Evolutionary conservation across 2,329 filamentous ascomycete species (phyloP).

Genomic region (Akanthomyces uredinophilus): DNA sequence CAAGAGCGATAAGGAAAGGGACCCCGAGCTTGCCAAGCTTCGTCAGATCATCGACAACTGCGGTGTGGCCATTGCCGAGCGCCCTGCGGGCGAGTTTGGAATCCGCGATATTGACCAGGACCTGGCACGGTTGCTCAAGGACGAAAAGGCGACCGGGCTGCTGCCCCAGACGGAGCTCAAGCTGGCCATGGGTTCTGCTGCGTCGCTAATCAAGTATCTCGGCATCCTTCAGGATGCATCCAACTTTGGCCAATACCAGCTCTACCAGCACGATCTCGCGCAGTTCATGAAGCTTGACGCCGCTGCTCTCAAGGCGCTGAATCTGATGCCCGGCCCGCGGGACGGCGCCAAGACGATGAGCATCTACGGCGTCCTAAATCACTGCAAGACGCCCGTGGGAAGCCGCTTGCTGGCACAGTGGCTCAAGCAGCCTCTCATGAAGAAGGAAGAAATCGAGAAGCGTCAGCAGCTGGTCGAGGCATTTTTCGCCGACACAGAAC

Average conservation of each 20-base stretch:
- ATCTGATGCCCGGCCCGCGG: conserved; percentile 91
- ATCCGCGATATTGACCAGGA: conserved; percentile 95
- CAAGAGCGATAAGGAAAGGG: conserved; percentile 73
- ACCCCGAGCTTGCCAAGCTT: conserved; percentile 82
- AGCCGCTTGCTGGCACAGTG: conserved; percentile 88
- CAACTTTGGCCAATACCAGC: conserved; percentile 94
- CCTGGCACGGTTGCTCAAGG: conserved; percentile 77
- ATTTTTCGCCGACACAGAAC: conserved; percentile 86
- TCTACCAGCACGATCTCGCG: conserved; percentile 94
- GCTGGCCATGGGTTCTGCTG: conserved; percentile 90
- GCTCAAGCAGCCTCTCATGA: conserved; percentile 97
- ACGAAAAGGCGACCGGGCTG: conserved; percentile 70
- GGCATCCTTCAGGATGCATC: conserved; percentile 83
- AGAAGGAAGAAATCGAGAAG: conserved; percentile 78
- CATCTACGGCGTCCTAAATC: conserved; percentile 85
- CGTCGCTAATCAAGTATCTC: conserved; percentile 91
- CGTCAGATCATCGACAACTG: conserved; percentile 87
- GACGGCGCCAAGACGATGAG: conserved; percentile 99
- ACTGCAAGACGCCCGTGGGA: conserved; percentile 94
- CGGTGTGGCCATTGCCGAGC: conserved; percentile 82
- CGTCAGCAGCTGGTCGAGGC: conserved; percentile 92
- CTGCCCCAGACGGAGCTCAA: conserved; percentile 90
- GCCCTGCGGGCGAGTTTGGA: conserved; percentile 70
- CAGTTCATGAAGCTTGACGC: conserved; percentile 99
- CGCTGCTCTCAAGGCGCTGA: conserved; percentile 86